Conservation (phyloP, 2,329 filamentous ascomycete genomes). For the Ophiostoma sp. region DNA sequence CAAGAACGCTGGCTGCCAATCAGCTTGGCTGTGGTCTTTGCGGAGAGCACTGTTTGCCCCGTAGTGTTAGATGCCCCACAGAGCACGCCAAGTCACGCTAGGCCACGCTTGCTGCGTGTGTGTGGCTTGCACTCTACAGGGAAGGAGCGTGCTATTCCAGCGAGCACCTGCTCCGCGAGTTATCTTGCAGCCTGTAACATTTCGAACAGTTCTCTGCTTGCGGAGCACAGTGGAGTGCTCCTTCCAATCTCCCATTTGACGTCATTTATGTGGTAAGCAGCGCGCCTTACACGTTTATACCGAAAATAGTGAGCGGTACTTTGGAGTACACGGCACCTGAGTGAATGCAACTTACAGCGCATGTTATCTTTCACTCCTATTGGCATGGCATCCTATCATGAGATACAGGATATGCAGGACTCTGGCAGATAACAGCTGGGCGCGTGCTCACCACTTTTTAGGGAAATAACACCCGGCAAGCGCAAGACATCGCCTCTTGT, state of each 20-base stretch:
- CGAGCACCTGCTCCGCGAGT: neutral
- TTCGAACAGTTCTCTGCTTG: neutral
- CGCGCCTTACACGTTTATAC: neutral
- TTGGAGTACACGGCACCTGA: neutral
- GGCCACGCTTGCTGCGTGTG: conserved; percentile 15
- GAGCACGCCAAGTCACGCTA: conserved; percentile 16
- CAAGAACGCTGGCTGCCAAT: conserved; percentile 12
- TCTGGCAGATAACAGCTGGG: neutral
- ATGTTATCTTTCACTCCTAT: no score
- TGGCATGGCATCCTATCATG: neutral
- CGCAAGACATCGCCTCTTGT: neutral
- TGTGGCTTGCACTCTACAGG: neutral
- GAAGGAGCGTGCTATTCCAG: neutral
- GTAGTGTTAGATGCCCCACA: neutral
- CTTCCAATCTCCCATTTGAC: neutral
- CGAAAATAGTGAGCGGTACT: neutral
- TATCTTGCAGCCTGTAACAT: neutral
- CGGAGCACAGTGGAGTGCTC: conserved; percentile 5
- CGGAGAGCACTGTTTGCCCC: neutral
- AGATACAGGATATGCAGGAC: neutral
- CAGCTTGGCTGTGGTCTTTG: neutral
- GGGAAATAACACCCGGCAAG: neutral
- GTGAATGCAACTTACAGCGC: no score
- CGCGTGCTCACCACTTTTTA: neutral
- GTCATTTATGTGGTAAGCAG: neutral